Percentiles rank a stretch among this genome's conserved stretches.
Conservation (phyloP, 306 rosid genomes). For the Cyclanthera cordifolia region DNA sequence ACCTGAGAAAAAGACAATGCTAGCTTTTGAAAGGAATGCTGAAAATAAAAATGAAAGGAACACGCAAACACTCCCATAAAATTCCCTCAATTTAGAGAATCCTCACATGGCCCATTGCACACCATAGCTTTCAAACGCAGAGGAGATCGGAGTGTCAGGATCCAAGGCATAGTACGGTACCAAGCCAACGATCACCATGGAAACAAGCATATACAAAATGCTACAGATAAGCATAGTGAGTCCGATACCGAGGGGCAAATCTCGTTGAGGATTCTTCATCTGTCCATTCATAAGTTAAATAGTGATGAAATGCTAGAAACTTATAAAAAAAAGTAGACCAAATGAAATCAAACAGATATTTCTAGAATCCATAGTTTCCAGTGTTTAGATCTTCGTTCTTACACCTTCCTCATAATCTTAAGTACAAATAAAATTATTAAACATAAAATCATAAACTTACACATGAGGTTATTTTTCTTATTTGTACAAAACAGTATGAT, state of each 20-base stretch:
- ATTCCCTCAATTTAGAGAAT: constrained; percentile 2
- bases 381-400: background rate
- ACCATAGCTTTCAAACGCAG: constrained; percentile 71
- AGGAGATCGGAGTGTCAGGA: constrained; percentile 89
- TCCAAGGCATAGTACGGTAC: constrained; percentile 76
- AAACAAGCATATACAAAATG: constrained; percentile 71
- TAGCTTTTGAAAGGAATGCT: background rate
- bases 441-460: background rate
- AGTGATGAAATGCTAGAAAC: background rate
- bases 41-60: constrained; percentile 5
- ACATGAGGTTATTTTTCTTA: background rate
- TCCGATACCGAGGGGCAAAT: constrained; percentile 76
- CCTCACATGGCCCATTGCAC: constrained; percentile 92
- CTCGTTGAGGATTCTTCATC: constrained; percentile 91
- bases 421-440: background rate
- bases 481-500: background rate
- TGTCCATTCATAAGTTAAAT: constrained; percentile 11
- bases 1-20: constrained; percentile 35
- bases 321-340: background rate
- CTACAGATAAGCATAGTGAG: constrained; percentile 66
- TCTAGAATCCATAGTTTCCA: background rate
- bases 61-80: constrained; percentile 9
- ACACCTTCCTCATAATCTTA: background rate
- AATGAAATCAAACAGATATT: background rate
- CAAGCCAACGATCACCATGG: constrained; percentile 78